Conservation (phyloP, 495 filamentous ascomycete species). For the Xylaria curta region DNA sequence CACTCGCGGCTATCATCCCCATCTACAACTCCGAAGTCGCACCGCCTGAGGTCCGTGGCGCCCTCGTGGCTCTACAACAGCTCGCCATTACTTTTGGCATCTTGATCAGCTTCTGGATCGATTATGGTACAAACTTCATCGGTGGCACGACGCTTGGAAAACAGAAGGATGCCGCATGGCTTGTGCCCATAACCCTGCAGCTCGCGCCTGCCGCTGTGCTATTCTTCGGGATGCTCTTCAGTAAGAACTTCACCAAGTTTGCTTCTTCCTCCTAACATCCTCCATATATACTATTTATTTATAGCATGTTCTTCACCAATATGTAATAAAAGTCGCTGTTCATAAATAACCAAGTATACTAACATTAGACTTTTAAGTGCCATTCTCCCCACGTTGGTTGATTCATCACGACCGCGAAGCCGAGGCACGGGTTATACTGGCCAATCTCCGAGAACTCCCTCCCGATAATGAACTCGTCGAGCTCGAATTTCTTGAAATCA, state of each 20-base stretch:
- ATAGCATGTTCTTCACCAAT: not conserved
- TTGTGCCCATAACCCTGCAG: constrained; percentile 68
- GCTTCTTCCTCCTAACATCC: not conserved
- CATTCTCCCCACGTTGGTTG: constrained; percentile 82
- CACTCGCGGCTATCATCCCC: constrained; percentile 68
- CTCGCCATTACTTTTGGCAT: constrained; percentile 84
- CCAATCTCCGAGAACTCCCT: constrained; percentile 66
- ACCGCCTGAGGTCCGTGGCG: constrained; percentile 66
- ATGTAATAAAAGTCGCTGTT: not conserved
- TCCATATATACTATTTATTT: not conserved
- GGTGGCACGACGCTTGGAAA: constrained; percentile 65
- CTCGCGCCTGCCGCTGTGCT: constrained; percentile 65
- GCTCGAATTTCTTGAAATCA: constrained; percentile 83
- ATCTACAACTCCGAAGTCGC: constrained; percentile 77
- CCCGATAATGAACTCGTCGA: constrained; percentile 69
- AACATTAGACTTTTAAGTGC: constrained; percentile 55
- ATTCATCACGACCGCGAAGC: constrained; percentile 74
- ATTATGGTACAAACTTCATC: constrained; percentile 79
- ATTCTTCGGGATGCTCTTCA: constrained; percentile 74
- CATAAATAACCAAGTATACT: not conserved
- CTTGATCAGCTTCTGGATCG: constrained; percentile 84
- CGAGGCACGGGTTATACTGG: constrained; percentile 72
- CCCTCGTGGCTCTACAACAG: constrained; percentile 79
- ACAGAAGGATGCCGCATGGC: constrained; percentile 75
- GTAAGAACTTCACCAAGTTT: not conserved